Conservation (phyloP, 176 grass and related monocot genomes). For the Oryza coarctata region DNA sequence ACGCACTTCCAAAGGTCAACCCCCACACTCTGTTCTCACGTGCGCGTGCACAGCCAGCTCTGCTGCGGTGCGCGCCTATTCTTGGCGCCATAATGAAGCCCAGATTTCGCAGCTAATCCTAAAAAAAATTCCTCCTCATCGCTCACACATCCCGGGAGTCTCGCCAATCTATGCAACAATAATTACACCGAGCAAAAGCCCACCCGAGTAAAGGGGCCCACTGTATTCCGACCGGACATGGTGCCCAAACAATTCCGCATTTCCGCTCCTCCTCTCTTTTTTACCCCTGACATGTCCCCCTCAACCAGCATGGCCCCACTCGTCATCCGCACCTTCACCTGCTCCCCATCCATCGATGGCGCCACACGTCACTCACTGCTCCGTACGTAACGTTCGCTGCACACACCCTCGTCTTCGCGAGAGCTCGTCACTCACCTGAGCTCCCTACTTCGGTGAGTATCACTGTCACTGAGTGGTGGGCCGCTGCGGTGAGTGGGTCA, state of each 20-base stretch:
- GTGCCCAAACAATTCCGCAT: slow-evolving; percentile 19
- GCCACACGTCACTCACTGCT: not conserved
- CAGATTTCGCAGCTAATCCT: not conserved
- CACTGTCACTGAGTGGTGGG: not conserved
- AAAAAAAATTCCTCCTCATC: not conserved
- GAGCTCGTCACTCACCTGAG: too few species aligned
- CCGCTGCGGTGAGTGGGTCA: not conserved
- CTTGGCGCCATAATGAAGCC: slow-evolving; percentile 32
- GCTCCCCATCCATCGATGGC: not conserved
- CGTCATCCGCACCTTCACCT: not conserved
- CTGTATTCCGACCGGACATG: not conserved
- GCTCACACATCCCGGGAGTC: slow-evolving; percentile 2
- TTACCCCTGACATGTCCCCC: not conserved
- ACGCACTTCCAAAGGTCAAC: too few species aligned
- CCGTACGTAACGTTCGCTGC: not conserved
- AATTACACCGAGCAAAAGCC: not conserved
- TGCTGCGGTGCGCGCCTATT: not conserved
- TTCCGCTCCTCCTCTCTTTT: not conserved
- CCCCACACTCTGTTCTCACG: not conserved
- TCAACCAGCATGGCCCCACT: not conserved
- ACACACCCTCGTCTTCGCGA: not conserved
- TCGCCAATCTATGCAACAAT: slow-evolving; percentile 23
- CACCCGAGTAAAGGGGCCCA: not conserved
- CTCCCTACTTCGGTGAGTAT: too few species aligned
- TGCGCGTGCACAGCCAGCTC: not conserved